Percentiles rank a stretch among this genome's conserved stretches.
phyloP scores from a whole-genome alignment of 805 yeast genomes.

The Schwanniomyces polymorphus region DNA sequence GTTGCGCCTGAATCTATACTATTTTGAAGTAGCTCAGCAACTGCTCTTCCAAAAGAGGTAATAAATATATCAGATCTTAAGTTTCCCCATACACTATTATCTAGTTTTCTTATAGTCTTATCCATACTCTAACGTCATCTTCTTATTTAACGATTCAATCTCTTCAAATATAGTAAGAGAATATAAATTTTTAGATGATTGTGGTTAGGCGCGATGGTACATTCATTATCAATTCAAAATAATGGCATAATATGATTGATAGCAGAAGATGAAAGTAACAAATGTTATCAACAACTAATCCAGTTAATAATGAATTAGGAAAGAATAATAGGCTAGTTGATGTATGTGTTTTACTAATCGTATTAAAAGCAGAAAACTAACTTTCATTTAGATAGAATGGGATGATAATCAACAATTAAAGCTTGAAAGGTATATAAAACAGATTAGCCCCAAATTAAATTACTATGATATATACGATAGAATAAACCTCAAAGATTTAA shows the following conservation, averaged over 20 bases:
- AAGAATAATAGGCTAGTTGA: background rate
- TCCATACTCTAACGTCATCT: background rate
- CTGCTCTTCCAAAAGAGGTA: constrained; percentile 37
- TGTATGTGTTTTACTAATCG: background rate
- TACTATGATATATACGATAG: constrained; percentile 12
- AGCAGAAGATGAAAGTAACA: background rate
- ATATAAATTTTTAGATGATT: background rate
- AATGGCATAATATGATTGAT: background rate
- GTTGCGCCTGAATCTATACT: constrained; percentile 55
- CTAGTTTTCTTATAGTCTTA: constrained; percentile 10
- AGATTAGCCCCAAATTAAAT: constrained; percentile 7
- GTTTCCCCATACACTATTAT: constrained; percentile 6
- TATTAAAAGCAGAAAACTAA: background rate
- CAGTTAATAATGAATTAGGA: background rate
- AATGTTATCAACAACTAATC: background rate
- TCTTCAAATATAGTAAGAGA: background rate
- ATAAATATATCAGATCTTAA: constrained; percentile 36
- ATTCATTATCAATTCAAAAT: no score
- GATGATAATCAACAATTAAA: constrained; percentile 11
- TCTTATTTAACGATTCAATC: background rate
- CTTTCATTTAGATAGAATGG: constrained; percentile 13
- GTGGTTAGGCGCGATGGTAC: background rate
- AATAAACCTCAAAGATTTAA: constrained; percentile 18
- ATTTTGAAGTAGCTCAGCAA: constrained; percentile 54
- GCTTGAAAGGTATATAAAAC: constrained; percentile 11